A percentile compares a stretch with the other conserved stretches of the same genome.
phyloP scores from a whole-genome alignment of 345 rosid genomes.

The Toxicodendron radicans region DNA sequence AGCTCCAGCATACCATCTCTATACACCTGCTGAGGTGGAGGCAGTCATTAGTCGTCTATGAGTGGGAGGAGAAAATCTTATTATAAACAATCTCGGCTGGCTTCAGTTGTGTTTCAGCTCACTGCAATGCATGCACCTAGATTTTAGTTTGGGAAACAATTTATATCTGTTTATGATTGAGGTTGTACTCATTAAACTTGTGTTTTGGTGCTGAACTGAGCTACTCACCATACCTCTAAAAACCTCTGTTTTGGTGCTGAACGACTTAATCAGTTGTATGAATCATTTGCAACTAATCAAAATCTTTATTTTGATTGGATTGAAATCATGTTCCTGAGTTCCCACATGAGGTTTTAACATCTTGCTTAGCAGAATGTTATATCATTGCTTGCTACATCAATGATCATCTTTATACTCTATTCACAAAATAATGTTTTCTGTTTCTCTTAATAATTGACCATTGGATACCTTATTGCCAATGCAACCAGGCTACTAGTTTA shows the following conservation, averaged over 20 bases:
- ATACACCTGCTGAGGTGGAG: constrained; percentile 92
- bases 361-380: neutral
- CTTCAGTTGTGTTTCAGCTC: neutral
- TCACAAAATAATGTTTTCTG: no score
- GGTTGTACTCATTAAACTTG: constrained; percentile 12
- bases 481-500: no score
- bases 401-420: neutral
- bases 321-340: neutral
- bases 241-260: neutral
- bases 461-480: no score
- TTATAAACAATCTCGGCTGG: neutral
- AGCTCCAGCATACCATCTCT: constrained; percentile 81
- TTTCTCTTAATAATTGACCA: no score
- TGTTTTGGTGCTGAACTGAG: constrained; percentile 9
- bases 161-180: constrained; percentile 19
- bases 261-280: neutral
- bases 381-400: neutral
- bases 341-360: neutral
- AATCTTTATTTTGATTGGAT: constrained; percentile 3
- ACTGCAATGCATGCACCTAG: neutral
- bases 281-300: constrained; percentile 8
- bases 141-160: constrained; percentile 8
- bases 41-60: constrained; percentile 81
- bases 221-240: neutral
- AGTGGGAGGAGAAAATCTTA: constrained; percentile 17